These are phyloP conservation scores for Penicillium dipodomyicola DNA, from an alignment of 495 filamentous ascomycete species.

Conservation along the genomic window DNA sequence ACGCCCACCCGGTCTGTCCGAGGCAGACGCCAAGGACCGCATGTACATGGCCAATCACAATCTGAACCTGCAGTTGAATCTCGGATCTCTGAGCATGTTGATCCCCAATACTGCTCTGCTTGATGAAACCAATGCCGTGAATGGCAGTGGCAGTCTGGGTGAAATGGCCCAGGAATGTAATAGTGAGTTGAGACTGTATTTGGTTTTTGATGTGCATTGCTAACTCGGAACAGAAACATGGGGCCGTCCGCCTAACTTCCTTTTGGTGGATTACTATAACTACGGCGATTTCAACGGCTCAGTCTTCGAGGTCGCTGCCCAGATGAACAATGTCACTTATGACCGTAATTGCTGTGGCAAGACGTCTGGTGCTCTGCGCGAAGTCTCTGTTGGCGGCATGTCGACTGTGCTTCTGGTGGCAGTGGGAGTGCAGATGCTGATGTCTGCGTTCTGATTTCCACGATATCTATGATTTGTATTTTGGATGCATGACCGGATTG, in stretches of 20 bases:
- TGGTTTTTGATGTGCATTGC: neutral
- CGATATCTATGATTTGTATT: conserved; percentile 10
- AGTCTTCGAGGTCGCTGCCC: conserved; percentile 86
- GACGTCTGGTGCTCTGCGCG: conserved; percentile 29
- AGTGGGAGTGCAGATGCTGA: conserved; percentile 27
- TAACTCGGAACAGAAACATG: conserved; percentile 47
- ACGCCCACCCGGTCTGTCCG: conserved; percentile 57
- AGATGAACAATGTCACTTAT: conserved; percentile 83
- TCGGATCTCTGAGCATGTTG: conserved; percentile 60
- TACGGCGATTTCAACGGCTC: conserved; percentile 67
- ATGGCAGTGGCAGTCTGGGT: conserved; percentile 68
- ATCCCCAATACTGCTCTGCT: conserved; percentile 70
- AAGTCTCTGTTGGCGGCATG: conserved; percentile 22
- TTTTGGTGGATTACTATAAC: conserved; percentile 91
- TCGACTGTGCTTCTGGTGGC: conserved; percentile 27
- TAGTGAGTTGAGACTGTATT: conserved; percentile 32
- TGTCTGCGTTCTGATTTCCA: conserved; percentile 26
- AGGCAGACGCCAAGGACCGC: conserved; percentile 51
- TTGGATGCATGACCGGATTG: conserved; percentile 9
- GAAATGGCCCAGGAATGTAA: conserved; percentile 65
- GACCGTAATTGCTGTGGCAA: conserved; percentile 69
- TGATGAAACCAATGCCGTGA: conserved; percentile 65
- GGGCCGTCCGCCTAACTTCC: conserved; percentile 75
- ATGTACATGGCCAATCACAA: conserved; percentile 95
- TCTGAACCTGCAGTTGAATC: conserved; percentile 67